Evolutionary conservation across 768 basidiomycete genomes (phyloP).

Genomic region (Boletus sp.): DNA sequence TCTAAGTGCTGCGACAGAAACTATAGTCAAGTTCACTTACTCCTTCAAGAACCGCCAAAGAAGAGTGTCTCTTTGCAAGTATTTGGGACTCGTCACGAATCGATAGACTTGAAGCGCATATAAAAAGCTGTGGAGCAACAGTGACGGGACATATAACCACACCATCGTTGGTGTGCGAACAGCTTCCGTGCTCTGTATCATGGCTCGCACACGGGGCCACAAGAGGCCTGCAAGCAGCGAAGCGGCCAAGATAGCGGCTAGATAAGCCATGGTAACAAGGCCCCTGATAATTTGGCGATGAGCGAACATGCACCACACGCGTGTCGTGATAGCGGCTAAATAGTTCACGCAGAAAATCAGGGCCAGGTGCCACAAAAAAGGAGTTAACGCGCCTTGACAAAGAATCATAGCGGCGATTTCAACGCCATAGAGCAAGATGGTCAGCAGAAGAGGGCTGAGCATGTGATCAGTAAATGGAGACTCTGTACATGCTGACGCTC

Average conservation of each 20-base stretch:
- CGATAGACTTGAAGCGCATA: conserved; percentile 17
- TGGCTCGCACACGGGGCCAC: neutral
- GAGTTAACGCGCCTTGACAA: conserved; percentile 15
- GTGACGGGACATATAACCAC: conserved; percentile 13
- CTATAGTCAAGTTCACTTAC: neutral
- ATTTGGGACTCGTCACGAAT: conserved; percentile 1
- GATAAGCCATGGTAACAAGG: neutral
- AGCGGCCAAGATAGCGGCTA: neutral
- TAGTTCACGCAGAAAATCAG: neutral
- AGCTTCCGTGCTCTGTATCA: neutral
- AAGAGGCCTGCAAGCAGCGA: neutral
- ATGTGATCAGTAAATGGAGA: neutral
- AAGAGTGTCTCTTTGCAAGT: conserved; percentile 3
- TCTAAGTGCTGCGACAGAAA: neutral
- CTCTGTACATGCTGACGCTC: neutral
- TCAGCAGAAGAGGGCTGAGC: neutral
- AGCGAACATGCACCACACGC: conserved; percentile 21
- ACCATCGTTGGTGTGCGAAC: neutral
- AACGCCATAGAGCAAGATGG: neutral
- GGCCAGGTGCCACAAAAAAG: neutral
- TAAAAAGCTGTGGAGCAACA: conserved; percentile 13
- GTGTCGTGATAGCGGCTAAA: conserved; percentile 13
- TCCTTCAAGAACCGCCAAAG: conserved; percentile 19
- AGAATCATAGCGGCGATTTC: neutral
- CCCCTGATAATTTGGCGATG: neutral